These are phyloP conservation scores for Starmerella bombicola DNA, from an alignment of 805 yeast genomes.

Conservation along the genomic window DNA sequence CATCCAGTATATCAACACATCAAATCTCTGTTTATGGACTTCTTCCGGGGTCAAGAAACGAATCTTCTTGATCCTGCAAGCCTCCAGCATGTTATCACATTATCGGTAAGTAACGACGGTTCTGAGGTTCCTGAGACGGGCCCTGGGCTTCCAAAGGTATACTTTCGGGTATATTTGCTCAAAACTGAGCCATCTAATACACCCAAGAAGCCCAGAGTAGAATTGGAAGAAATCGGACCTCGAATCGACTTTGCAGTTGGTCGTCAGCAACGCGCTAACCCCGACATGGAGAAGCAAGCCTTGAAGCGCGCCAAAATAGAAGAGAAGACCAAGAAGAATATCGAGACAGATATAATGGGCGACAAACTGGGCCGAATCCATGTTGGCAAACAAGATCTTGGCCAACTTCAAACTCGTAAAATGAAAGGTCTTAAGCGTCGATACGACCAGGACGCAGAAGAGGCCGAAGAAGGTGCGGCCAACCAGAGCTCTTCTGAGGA, in stretches of 20 bases:
- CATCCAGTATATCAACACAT: slow-evolving; percentile 77
- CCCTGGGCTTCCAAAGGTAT: slow-evolving; percentile 58
- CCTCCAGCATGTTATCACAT: slow-evolving; percentile 75
- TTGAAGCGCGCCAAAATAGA: slow-evolving; percentile 66
- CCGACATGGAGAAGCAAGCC: slow-evolving; percentile 88
- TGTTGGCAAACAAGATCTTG: slow-evolving; percentile 87
- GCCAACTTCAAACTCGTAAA: slow-evolving; percentile 87
- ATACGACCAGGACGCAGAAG: slow-evolving; percentile 63
- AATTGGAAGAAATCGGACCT: slow-evolving; percentile 90
- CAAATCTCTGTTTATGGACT: slow-evolving; percentile 80
- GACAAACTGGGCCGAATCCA: slow-evolving; percentile 95
- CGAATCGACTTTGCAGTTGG: slow-evolving; percentile 88
- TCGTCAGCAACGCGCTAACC: slow-evolving; percentile 64
- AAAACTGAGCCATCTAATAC: slow-evolving; percentile 55
- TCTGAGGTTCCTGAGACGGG: slow-evolving; percentile 58
- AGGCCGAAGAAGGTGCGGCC: slow-evolving; percentile 34
- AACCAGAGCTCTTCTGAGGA: slow-evolving; percentile 9
- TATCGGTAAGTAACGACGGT: slow-evolving; percentile 42
- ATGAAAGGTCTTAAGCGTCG: slow-evolving; percentile 92
- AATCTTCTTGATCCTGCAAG: slow-evolving; percentile 88
- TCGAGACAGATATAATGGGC: slow-evolving; percentile 78
- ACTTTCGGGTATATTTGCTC: slow-evolving; percentile 82
- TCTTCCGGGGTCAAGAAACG: slow-evolving; percentile 76
- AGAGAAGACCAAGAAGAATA: slow-evolving; percentile 76
- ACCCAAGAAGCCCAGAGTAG: slow-evolving; percentile 87